phyloP scores from a whole-genome alignment of 805 yeast species.

The Torulaspora franciscae region DNA sequence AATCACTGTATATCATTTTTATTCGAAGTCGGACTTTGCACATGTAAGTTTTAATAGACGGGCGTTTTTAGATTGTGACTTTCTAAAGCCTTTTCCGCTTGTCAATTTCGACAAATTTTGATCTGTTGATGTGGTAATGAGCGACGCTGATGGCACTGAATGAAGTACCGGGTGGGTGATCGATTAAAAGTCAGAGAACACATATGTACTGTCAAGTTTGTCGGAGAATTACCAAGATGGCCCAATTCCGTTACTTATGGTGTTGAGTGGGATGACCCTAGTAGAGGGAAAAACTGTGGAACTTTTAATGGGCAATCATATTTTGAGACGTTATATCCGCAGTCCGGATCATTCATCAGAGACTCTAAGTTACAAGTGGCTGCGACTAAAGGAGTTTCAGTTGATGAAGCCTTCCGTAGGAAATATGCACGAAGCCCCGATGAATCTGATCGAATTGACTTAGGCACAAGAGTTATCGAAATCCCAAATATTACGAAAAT shows the following conservation, averaged over 20 bases:
- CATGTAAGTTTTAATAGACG: background rate
- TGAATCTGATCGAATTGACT: conserved; percentile 34
- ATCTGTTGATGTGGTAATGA: background rate
- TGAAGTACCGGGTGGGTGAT: conserved; percentile 25
- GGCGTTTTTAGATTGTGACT: background rate
- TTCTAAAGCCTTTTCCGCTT: background rate
- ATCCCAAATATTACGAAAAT: conserved; percentile 62
- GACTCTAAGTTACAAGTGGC: conserved; percentile 25
- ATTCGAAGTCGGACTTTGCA: background rate
- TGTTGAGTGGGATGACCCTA: conserved; percentile 76
- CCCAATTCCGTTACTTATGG: conserved; percentile 55
- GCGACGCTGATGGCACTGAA: background rate
- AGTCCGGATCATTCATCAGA: conserved; percentile 27
- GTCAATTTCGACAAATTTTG: background rate
- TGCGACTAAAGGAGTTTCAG: conserved; percentile 33
- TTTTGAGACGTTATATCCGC: conserved; percentile 38
- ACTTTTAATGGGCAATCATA: conserved; percentile 47
- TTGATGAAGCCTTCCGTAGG: conserved; percentile 47
- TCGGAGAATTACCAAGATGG: conserved; percentile 66
- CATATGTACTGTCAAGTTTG: conserved; percentile 56
- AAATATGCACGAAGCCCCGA: conserved; percentile 43
- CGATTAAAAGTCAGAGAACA: conserved; percentile 40
- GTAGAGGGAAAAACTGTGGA: conserved; percentile 74
- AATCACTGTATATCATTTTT: background rate
- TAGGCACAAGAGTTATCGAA: conserved; percentile 58